Percentiles rank a stretch among this genome's conserved stretches.
Evolutionary conservation across 768 basidiomycete species (phyloP).

Genomic region (Trametes coccinea): DNA sequence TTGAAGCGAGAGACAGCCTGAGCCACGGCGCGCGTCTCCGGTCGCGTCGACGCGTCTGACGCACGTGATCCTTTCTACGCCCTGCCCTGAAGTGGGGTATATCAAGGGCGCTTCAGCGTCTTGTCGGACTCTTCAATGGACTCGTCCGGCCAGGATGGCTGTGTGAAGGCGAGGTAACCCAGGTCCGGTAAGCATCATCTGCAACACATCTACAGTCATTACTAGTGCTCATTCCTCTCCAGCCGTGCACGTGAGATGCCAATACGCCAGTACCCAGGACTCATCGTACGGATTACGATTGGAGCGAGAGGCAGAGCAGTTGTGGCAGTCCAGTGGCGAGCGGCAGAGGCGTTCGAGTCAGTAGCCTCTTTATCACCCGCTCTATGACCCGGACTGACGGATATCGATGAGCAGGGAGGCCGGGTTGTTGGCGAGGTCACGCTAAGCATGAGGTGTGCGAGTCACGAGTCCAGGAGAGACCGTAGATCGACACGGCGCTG

Average conservation of each 20-base stretch:
- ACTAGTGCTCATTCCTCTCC: background rate
- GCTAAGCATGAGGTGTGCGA: background rate
- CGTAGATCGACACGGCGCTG: background rate
- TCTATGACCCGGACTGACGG: background rate
- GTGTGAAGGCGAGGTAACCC: constrained; percentile 6
- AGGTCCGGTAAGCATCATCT: constrained; percentile 3
- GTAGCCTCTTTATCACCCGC: background rate
- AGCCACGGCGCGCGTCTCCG: background rate
- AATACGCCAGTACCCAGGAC: background rate
- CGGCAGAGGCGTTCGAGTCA: constrained; percentile 9
- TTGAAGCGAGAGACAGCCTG: background rate
- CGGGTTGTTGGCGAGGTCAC: constrained; percentile 4
- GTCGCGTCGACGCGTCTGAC: constrained; percentile 15
- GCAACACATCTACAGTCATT: too few relatives aligned
- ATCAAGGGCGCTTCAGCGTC: background rate
- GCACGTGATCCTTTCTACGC: background rate
- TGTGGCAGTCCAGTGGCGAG: constrained; percentile 8
- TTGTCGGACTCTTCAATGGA: constrained; percentile 14
- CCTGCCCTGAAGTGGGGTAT: constrained; percentile 12
- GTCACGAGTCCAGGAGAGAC: background rate
- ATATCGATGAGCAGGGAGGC: background rate
- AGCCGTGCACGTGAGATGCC: constrained; percentile 7
- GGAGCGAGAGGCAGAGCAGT: constrained; percentile 4
- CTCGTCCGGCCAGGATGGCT: constrained; percentile 1
- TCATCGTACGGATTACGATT: constrained; percentile 4